Percentiles rank a stretch among this genome's conserved stretches.
Evolutionary conservation across 345 rosid species (phyloP).

Genomic region (Hypericum androsaemum): DNA sequence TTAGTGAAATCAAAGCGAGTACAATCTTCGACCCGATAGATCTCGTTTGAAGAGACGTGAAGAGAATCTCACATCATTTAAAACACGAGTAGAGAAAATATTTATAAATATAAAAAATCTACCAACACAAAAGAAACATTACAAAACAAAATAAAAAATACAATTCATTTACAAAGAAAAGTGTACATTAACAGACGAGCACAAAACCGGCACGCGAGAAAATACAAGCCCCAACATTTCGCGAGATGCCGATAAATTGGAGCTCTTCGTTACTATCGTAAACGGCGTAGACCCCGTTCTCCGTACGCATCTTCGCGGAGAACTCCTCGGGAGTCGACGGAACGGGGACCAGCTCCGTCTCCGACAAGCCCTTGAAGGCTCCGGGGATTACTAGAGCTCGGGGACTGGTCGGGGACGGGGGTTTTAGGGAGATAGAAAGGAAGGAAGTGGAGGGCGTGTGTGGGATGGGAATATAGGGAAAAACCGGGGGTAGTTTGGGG

Average conservation of each 20-base stretch:
- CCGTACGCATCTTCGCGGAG: constrained; percentile 32
- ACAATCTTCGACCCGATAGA: no score
- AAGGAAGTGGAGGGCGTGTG: constrained; percentile 24
- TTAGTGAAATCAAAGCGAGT: no score
- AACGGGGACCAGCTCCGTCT: constrained; percentile 33
- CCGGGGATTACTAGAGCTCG: constrained; percentile 27
- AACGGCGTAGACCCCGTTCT: constrained; percentile 72
- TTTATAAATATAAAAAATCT: no score
- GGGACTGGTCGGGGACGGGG: constrained; percentile 21
- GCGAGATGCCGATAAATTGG: constrained; percentile 77
- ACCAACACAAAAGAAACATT: background rate
- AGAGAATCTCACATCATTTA: no score
- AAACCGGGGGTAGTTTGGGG: constrained; percentile 13
- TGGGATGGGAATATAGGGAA: constrained; percentile 36
- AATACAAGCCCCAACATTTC: constrained; percentile 68
- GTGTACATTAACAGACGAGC: constrained; percentile 64
- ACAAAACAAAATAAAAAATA: background rate
- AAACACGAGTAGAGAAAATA: no score
- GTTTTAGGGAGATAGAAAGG: constrained; percentile 33
- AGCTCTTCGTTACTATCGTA: constrained; percentile 50
- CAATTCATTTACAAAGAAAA: no score
- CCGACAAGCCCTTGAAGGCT: constrained; percentile 42
- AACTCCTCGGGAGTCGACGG: constrained; percentile 28
- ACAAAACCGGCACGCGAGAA: constrained; percentile 59
- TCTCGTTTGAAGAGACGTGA: no score